These are phyloP conservation scores for Acorus calamus DNA, from an alignment of 106 monocot genomes.

Conservation along the genomic window DNA sequence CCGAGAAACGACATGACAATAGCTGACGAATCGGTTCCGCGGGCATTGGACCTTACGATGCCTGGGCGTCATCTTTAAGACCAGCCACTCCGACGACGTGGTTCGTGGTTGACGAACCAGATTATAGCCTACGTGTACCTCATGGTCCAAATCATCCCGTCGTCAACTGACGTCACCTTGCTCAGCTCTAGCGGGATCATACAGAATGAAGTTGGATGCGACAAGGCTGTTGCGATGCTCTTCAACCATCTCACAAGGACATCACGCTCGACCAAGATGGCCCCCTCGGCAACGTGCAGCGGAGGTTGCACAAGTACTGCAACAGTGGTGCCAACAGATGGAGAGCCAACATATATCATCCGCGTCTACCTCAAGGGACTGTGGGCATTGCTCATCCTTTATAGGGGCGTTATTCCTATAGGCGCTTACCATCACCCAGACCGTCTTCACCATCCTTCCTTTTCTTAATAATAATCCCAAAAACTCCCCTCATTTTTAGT, in stretches of 20 bases:
- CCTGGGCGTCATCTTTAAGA: constrained; percentile 55
- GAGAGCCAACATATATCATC: neutral
- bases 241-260: neutral
- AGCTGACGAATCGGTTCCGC: constrained; percentile 33
- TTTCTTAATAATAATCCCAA: too few species aligned
- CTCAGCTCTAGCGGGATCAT: constrained; percentile 9
- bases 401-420: too few species aligned
- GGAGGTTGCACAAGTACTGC: neutral
- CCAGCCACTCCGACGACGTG: constrained; percentile 39
- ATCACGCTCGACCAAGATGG: neutral
- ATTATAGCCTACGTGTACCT: constrained; percentile 83
- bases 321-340: constrained; percentile 3
- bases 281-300: neutral
- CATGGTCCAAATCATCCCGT: constrained; percentile 93
- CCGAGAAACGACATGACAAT: neutral
- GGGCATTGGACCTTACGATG: constrained; percentile 61
- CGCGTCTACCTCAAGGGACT: too few species aligned
- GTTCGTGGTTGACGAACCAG: constrained; percentile 67
- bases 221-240: neutral
- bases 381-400: too few species aligned
- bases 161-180: constrained; percentile 58
- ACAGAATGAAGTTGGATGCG: neutral
- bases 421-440: too few species aligned
- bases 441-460: too few species aligned
- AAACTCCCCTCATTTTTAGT: too few species aligned